Evolutionary conservation across 208 protist species (phyloP), one percentile per base, ranked within the genome.

Genomic region (Acanthamoeba lugdunensis): DNA sequence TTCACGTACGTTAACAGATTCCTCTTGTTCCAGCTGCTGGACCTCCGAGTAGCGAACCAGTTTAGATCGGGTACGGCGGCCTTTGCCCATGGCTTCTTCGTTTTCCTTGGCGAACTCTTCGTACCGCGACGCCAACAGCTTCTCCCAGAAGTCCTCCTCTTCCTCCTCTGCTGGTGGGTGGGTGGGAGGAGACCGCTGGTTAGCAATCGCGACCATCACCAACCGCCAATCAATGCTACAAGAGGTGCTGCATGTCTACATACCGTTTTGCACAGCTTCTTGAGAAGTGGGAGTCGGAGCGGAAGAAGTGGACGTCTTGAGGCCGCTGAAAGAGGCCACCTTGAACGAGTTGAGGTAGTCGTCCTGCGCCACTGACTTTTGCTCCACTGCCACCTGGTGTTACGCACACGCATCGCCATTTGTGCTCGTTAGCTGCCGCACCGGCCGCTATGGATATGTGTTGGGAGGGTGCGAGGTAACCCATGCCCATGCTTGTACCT

Each of bases 301-400:
- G 33, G 58, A 54, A 6, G 87, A 79, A 21, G 87, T 50, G 30
- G 61, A 73, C n/a, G 67, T 61, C 25, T 58, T 92, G 23, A 71
- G 65, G 13, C 54, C 52, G 25, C 18, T 48, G 69, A 94, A 94
- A 1, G 79, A 63, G 21, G 92, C 92, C 41, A 94, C 92, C 79
- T 94, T 94, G 45, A 94, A 94, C 13, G 92, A 94, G 41, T 94
- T 90, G 14, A 94, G 65, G 52, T 94, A 94, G 33, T 94, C 92
- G 61, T 94, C 82, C 45, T 91, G 92, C 21, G 52, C 61, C 13
- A 33, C 75, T 2, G 75, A 6, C 28, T 75, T 94, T 69, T 87
- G 48, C 48, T 73, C 61, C 25, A 87, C 56, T 16, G 75, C 16
- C 33, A 65, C 56, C 90, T 87, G 21, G 4, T 23, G 30, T 33